A percentile compares a stretch with the other conserved stretches of the same genome.
Conservation (phyloP, 805 yeast species). For the Clavispora santaluciae region DNA sequence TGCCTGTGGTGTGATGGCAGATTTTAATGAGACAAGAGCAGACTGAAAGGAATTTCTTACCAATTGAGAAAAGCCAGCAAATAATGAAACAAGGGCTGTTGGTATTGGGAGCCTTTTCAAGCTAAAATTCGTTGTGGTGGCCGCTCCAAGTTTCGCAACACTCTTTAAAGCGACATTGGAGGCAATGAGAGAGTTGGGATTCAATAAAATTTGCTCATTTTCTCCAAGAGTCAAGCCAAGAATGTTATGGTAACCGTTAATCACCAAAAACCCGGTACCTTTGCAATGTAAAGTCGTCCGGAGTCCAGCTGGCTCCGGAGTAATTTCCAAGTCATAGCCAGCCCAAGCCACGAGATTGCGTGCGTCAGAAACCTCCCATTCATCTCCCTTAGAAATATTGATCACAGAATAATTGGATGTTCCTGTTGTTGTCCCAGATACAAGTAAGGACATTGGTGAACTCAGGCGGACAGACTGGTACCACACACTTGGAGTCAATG, state of each 20-base stretch:
- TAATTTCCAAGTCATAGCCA: conserved; percentile 7
- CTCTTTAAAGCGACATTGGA: background rate
- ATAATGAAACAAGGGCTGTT: background rate
- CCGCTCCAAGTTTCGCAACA: background rate
- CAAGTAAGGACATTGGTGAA: conserved; percentile 5
- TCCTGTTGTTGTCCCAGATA: conserved; percentile 5
- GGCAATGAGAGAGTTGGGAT: background rate
- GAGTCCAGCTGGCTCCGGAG: background rate
- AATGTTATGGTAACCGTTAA: background rate
- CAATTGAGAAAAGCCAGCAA: background rate
- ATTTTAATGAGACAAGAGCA: background rate
- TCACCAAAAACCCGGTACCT: background rate
- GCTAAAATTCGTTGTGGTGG: background rate
- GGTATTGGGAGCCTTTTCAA: background rate
- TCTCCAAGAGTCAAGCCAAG: background rate
- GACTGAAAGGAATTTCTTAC: background rate
- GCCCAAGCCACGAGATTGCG: conserved; percentile 10
- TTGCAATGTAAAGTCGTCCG: background rate
- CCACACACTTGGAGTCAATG: conserved; percentile 5
- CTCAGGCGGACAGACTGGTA: conserved; percentile 10
- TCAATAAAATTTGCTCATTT: background rate
- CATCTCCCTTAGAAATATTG: conserved; percentile 3
- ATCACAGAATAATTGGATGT: conserved; percentile 3
- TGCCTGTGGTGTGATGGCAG: background rate
- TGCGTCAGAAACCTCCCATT: conserved; percentile 5